Percentiles rank a stretch among this genome's conserved stretches.
These are phyloP conservation scores for Aureoboletus auriporus DNA, from an alignment of 768 basidiomycete species.

Conservation along the genomic window DNA sequence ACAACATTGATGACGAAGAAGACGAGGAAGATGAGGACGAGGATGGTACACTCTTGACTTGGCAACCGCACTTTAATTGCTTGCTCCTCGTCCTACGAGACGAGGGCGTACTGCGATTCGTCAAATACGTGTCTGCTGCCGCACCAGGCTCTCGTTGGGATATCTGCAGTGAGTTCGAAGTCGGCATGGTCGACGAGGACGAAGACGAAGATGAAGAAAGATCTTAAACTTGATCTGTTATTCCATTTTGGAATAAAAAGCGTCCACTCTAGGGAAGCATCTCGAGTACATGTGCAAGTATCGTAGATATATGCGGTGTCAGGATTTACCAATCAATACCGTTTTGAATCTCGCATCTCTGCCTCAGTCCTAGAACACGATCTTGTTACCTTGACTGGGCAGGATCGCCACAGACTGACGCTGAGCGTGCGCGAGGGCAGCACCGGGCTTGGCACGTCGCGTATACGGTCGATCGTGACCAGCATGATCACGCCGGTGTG, in stretches of 20 bases:
- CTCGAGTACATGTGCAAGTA: neutral
- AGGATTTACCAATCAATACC: neutral
- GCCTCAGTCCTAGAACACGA: conserved; percentile 49
- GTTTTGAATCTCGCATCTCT: neutral
- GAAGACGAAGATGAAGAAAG: conserved; percentile 36
- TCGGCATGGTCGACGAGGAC: conserved; percentile 70
- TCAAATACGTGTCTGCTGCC: conserved; percentile 89
- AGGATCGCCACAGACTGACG: conserved; percentile 71
- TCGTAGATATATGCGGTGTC: neutral
- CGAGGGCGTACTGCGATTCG: conserved; percentile 90
- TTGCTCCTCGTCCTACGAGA: conserved; percentile 88
- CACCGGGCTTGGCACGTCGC: conserved; percentile 67
- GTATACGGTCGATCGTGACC: conserved; percentile 11
- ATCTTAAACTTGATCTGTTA: conserved; percentile 6
- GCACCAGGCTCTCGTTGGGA: conserved; percentile 94
- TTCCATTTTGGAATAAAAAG: neutral
- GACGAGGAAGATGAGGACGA: conserved; percentile 45
- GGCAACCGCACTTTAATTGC: conserved; percentile 87
- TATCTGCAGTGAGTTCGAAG: conserved; percentile 86
- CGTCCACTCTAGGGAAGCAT: neutral
- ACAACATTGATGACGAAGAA: conserved; percentile 2
- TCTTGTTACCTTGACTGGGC: conserved; percentile 67
- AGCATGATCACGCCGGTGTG: conserved; percentile 7
- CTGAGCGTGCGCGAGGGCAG: conserved; percentile 72
- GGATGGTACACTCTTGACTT: conserved; percentile 76